These are phyloP conservation scores for Thelonectria discophora DNA, from an alignment of 2,329 filamentous ascomycete species.

Conservation along the genomic window DNA sequence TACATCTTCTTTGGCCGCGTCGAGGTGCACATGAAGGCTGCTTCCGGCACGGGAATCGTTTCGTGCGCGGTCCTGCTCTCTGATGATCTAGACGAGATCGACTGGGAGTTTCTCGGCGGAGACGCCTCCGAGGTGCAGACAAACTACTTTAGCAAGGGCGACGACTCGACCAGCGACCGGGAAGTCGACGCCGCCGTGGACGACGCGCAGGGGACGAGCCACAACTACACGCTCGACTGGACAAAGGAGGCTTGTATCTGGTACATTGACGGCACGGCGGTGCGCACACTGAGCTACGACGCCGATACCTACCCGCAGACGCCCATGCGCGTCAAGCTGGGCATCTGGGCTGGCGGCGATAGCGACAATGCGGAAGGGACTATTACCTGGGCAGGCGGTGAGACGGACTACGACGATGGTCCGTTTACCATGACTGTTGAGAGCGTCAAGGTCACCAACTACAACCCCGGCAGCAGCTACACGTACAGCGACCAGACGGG, in stretches of 20 bases:
- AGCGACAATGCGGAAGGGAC: constrained; percentile 62
- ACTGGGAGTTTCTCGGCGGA: constrained; percentile 69
- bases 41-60: constrained; percentile 78
- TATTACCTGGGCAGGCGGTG: constrained; percentile 73
- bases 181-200: constrained; percentile 57
- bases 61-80: constrained; percentile 80
- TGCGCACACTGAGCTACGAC: constrained; percentile 49
- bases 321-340: constrained; percentile 72
- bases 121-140: constrained; percentile 53
- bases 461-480: constrained; percentile 47
- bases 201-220: constrained; percentile 51
- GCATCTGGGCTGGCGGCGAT: constrained; percentile 59
- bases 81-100: constrained; percentile 71
- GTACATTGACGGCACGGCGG: constrained; percentile 68
- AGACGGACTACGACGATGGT: constrained; percentile 47
- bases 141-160: constrained; percentile 80
- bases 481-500: constrained; percentile 40
- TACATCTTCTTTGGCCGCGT: constrained; percentile 88
- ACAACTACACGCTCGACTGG: constrained; percentile 77
- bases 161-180: too few relatives aligned
- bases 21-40: constrained; percentile 74
- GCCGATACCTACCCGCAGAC: constrained; percentile 70
- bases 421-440: constrained; percentile 69
- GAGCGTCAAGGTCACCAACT: constrained; percentile 55
- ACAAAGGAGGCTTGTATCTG: constrained; percentile 68